These are phyloP conservation scores for Mastigamoeba balamuthi DNA, from an alignment of 78 protist species.

Conservation along the genomic window DNA sequence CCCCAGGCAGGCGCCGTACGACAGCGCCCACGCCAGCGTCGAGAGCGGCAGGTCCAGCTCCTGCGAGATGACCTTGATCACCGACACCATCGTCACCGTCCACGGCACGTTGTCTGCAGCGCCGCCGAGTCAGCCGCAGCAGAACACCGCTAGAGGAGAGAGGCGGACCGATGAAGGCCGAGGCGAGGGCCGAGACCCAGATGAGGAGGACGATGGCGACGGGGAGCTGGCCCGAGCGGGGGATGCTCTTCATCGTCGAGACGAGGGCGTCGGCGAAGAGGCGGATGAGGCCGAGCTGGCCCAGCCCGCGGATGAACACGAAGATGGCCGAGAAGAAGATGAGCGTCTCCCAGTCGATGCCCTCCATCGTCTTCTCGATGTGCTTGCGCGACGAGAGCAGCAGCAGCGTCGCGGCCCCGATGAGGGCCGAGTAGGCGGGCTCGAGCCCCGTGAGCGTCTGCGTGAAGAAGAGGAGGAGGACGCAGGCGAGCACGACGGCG, in stretches of 20 bases:
- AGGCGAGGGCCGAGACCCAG: constrained; percentile 44
- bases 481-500: not conserved
- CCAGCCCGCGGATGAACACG: constrained; percentile 19
- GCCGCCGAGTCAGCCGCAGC: not conserved
- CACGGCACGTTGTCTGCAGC: not conserved
- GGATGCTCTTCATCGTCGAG: not conserved
- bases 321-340: constrained; percentile 47
- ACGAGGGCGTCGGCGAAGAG: not conserved
- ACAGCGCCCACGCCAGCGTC: constrained; percentile 62
- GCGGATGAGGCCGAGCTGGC: constrained; percentile 49
- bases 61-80: constrained; percentile 5
- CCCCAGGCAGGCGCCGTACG: constrained; percentile 72
- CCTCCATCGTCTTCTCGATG: not conserved
- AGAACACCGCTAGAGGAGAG: not conserved
- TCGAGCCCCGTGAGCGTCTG: constrained; percentile 7
- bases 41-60: constrained; percentile 9
- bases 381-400: not conserved
- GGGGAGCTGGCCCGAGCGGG: not conserved
- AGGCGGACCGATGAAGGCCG: constrained; percentile 39
- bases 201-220: constrained; percentile 43
- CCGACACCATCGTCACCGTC: constrained; percentile 48
- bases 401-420: constrained; percentile 34
- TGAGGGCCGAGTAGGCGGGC: constrained; percentile 40
- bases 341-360: constrained; percentile 61
- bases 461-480: constrained; percentile 21